Base-by-base conservation (phyloP, 331 rosid genomes). In the Phaseolus coccineus region DNA sequence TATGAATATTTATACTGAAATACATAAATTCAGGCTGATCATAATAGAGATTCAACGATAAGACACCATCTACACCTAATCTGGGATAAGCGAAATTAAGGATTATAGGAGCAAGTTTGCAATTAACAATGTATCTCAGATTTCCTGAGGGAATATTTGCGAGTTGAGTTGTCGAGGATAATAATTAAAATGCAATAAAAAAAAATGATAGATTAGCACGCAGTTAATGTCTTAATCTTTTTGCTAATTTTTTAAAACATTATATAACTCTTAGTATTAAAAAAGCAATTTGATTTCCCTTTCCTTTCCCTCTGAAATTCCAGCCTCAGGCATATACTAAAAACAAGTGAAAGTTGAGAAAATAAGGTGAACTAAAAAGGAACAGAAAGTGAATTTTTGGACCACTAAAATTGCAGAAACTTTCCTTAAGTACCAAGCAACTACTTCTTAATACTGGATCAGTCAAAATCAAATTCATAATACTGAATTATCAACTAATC, bases 391-490 rank as follows among this genome's bases (percentile, higher is more conserved):
- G 35, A 67, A 31, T 62, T 62, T 62, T 62, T 62, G 42, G 44
- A 62, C 68, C 44, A 62, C 65, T 46, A 13, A 67, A 25, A 35
- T 28, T 27, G 59, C 50, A 28, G 15, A 76, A 58, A 69, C 77
- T 40, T 69, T 40, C 74, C 31, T 39, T 3, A 31, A 77, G 51
- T 9, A 28, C 68, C 47, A 76, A 56, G 25, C 47, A 28, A 67
- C 37, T 0, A 58, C 4, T 13, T 25, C 37, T 4, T 5, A 39
- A 55, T 57, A 40, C 16, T 4, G 33, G 67, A 67, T 47, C 51
- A 58, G 37, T 58, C 50, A 42, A 59, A 76, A n/a, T 25, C 24
- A 70, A 69, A 31, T 59, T 80, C 69, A 63, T 8, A 63, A 5
- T 2, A 47, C 47, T 13, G 30, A 52, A 53, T 52, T 1, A 7